A percentile compares a stretch with the other conserved stretches of the same genome.
Evolutionary conservation across 352 stramenopile genomes (phyloP).

Genomic region (Globisporangium spinosum): DNA sequence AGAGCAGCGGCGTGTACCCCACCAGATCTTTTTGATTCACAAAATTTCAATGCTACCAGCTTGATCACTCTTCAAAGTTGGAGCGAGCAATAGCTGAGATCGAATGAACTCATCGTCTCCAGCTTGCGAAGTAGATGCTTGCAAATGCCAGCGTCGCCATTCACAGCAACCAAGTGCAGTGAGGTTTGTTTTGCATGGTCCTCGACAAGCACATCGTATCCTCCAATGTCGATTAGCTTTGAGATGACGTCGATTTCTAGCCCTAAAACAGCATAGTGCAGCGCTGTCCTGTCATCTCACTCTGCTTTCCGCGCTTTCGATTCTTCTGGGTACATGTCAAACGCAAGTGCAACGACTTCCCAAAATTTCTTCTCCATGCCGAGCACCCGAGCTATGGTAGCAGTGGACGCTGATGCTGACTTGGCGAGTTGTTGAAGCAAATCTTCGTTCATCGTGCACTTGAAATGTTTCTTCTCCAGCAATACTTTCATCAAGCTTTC

Average conservation of each 20-base stretch:
- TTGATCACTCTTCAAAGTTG: conserved; percentile 1
- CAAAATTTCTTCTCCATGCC: conserved; percentile 43
- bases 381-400: conserved; percentile 29
- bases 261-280: conserved; percentile 50
- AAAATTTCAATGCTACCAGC: neutral
- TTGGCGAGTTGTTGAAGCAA: conserved; percentile 41
- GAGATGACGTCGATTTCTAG: conserved; percentile 30
- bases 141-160: conserved; percentile 41
- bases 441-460: conserved; percentile 34
- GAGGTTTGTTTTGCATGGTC: conserved; percentile 43
- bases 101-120: conserved; percentile 34
- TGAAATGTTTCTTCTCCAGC: conserved; percentile 29
- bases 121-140: conserved; percentile 35
- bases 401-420: conserved; percentile 31
- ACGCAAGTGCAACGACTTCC: conserved; percentile 28
- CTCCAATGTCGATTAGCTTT: conserved; percentile 36
- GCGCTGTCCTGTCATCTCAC: conserved; percentile 35
- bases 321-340: conserved; percentile 33
- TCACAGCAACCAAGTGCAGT: conserved; percentile 42
- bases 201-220: conserved; percentile 39
- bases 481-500: conserved; percentile 42
- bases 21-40: conserved; percentile 33
- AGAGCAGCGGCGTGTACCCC: conserved; percentile 53
- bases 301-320: conserved; percentile 28
- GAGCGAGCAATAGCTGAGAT: conserved; percentile 10